Evolutionary conservation across 2,329 filamentous ascomycete species (phyloP).

Genomic region (Diaporthe longicolla): DNA sequence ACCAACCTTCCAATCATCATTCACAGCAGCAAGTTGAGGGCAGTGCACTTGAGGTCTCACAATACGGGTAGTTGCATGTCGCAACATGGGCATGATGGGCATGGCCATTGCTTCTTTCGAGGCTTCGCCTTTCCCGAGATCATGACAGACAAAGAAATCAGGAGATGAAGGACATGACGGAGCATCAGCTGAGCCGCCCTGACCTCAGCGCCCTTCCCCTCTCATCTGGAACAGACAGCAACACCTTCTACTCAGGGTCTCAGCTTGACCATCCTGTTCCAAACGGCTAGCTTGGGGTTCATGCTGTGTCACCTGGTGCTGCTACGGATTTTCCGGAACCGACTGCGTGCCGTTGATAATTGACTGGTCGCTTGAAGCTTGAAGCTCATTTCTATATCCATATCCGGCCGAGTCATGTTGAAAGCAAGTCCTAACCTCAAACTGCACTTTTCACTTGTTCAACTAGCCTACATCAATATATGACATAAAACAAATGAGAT

Average conservation of each 20-base stretch:
- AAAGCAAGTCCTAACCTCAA: background rate
- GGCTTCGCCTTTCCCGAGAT: conserved; percentile 12
- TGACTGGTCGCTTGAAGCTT: background rate
- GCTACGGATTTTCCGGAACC: background rate
- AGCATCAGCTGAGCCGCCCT: background rate
- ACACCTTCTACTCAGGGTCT: background rate
- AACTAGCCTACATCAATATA: background rate
- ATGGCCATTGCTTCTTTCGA: background rate
- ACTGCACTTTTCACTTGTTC: background rate
- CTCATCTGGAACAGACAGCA: background rate
- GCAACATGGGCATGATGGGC: background rate
- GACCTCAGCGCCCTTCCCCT: background rate
- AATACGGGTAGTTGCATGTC: conserved; percentile 6
- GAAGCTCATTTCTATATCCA: background rate
- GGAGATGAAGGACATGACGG: conserved; percentile 1
- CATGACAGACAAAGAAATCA: conserved; percentile 2
- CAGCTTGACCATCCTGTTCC: conserved; percentile 14
- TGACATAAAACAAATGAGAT: too few relatives aligned
- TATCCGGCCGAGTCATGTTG: background rate
- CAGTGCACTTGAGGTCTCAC: background rate
- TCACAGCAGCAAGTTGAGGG: background rate
- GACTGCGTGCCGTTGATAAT: too few relatives aligned
- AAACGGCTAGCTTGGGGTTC: conserved; percentile 13
- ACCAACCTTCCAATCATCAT: background rate
- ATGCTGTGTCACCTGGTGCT: conserved; percentile 1